Base-by-base conservation (phyloP, 1,139 yeast species). In the Suhomyces wounanorum region DNA sequence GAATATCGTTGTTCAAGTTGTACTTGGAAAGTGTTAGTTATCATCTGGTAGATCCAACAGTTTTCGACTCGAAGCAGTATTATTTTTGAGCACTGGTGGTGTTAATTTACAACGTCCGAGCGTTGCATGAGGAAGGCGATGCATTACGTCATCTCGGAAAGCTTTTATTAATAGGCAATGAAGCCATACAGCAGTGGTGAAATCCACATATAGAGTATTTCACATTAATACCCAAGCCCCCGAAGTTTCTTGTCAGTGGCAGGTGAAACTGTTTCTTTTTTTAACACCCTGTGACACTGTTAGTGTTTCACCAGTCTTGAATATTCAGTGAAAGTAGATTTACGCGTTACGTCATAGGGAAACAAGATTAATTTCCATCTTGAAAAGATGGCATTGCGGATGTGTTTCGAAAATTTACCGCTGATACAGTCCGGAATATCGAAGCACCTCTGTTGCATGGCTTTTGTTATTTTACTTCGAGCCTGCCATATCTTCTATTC, bases 81-180 rank as follows among this genome's bases (percentile, higher is more conserved):
- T 14, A 33, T 14, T 16, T 33, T 33, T 33, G 37, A 33, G 37
- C 37, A 33, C 30, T 40, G 40, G 42, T 21, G 25, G 30, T 17
- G 14, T 28, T 41, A 18, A 41, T 26, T 30, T 17, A 41, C 33
- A 26, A 23, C 44, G 38, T 14, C 9, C 31, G 39, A 33, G 44
- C 44, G 44, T 33, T 33, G 44, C 39, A 42, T 28, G 40, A 14
- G 45, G 33, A 25, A 35, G 38, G 45, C 45, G 45, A 36, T 13
- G 40, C 45, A 36, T 43, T 43, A 43, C 45, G 45, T 43, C 45
- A 43, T 43, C 45, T 14, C 40, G 16, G 26, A 36, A 35, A n/a
- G 31, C 30, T n/a, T 35, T 14, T 31, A 42, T n/a, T 33, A 18
- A 31, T 4, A 3, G 37, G 11, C 17, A 33, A 33, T 14, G 37